Conservation (phyloP, 192 early-diverging fungal species). For the Rhizoclosmatium sp. region DNA sequence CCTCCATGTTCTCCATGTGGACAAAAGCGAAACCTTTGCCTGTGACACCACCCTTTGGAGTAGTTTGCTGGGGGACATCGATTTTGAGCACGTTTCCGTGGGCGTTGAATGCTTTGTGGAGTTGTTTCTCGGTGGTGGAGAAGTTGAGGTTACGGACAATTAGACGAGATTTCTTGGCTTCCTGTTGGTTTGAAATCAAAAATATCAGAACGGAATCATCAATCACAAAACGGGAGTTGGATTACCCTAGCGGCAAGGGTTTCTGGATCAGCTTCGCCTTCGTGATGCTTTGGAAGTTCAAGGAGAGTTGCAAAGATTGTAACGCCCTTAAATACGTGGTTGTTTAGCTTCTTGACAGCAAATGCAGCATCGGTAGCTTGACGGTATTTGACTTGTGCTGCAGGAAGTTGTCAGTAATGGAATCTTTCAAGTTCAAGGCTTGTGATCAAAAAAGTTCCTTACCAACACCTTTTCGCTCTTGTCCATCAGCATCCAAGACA, state of each 20-base stretch:
- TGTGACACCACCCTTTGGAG: conserved; percentile 40
- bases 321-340: conserved; percentile 80
- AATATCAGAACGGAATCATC: not conserved
- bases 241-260: not conserved
- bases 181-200: not conserved
- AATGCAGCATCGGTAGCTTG: conserved; percentile 53
- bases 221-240: not conserved
- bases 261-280: not conserved
- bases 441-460: not conserved
- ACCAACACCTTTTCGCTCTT: not conserved
- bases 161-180: conserved; percentile 73
- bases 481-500: conserved; percentile 53
- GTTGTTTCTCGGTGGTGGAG: conserved; percentile 57
- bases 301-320: conserved; percentile 46
- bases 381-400: conserved; percentile 60
- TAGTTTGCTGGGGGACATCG: conserved; percentile 76
- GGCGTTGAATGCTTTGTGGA: conserved; percentile 69
- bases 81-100: conserved; percentile 76
- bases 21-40: conserved; percentile 89
- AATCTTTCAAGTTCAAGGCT: not conserved
- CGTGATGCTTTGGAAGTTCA: not conserved
- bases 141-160: conserved; percentile 91
- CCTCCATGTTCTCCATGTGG: conserved; percentile 75
- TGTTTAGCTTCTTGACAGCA: conserved; percentile 70
- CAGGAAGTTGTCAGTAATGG: not conserved